Evolutionary conservation across 2,329 filamentous ascomycete genomes (phyloP).

Genomic region (Hortaea werneckii): DNA sequence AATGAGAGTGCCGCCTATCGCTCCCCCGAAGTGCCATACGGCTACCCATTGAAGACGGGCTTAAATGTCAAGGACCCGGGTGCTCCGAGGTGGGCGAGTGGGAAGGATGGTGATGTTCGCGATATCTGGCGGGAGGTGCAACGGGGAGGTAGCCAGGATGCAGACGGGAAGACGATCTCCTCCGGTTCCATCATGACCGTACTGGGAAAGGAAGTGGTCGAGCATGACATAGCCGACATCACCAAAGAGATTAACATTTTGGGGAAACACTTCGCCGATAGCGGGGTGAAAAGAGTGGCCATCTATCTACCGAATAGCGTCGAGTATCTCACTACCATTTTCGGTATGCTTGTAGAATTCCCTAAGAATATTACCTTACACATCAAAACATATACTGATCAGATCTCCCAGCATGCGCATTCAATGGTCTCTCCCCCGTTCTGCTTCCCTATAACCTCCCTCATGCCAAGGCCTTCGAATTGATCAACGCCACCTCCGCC

Average conservation of each 20-base stretch:
- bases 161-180: conserved; percentile 50
- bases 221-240: conserved; percentile 61
- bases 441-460: conserved; percentile 74
- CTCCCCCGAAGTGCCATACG: conserved; percentile 74
- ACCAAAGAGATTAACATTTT: conserved; percentile 81
- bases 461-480: conserved; percentile 56
- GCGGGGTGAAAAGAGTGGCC: conserved; percentile 60
- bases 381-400: conserved; percentile 3
- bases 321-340: conserved; percentile 71
- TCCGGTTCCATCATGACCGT: conserved; percentile 69
- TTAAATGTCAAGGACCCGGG: conserved; percentile 73
- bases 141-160: conserved; percentile 41
- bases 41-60: conserved; percentile 67
- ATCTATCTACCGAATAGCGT: conserved; percentile 89
- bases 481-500: conserved; percentile 62
- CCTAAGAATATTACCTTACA: not conserved
- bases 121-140: conserved; percentile 74
- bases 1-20: conserved; percentile 80
- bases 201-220: conserved; percentile 61
- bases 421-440: conserved; percentile 77
- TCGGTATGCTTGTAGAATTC: conserved; percentile 39
- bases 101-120: conserved; percentile 78
- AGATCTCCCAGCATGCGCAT: conserved; percentile 58
- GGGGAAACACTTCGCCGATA: conserved; percentile 58
- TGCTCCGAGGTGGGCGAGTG: conserved; percentile 70